Conservation (phyloP, 345 rosid genomes). For the Murraya paniculata region DNA sequence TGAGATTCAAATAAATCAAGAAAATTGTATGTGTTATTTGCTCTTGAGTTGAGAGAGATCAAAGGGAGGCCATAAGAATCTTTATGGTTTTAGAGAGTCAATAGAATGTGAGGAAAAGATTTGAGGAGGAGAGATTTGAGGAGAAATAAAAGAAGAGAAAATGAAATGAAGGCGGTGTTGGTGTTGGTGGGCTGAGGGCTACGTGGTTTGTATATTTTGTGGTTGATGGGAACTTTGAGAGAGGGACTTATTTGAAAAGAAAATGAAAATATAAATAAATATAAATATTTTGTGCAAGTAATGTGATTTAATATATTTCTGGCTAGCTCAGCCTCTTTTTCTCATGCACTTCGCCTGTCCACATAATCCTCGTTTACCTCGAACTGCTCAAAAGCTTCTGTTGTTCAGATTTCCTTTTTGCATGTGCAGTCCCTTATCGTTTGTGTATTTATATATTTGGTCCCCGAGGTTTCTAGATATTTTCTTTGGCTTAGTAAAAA, state of each 20-base stretch:
- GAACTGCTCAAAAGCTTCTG: not conserved
- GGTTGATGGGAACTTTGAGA: not conserved
- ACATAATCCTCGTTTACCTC: slow-evolving; percentile 21
- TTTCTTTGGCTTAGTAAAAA: not conserved
- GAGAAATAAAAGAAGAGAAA: not conserved
- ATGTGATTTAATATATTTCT: not conserved
- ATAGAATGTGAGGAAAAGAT: not conserved
- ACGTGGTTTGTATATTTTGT: slow-evolving; percentile 3
- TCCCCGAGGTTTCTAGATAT: not conserved
- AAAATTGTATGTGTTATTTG: too few species aligned
- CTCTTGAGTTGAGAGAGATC: slow-evolving; percentile 12
- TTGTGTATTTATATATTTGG: not conserved
- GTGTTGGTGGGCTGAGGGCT: not conserved
- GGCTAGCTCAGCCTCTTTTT: not conserved
- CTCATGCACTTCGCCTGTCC: slow-evolving; percentile 7
- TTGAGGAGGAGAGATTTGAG: not conserved
- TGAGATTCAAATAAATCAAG: too few species aligned
- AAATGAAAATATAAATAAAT: not conserved
- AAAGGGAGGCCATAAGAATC: slow-evolving; percentile 4
- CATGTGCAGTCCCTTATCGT: not conserved
- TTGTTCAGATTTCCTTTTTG: not conserved
- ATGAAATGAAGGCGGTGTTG: not conserved
- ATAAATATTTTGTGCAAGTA: not conserved
- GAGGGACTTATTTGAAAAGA: not conserved
- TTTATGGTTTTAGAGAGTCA: slow-evolving; percentile 20